Base-by-base conservation (phyloP, 2,329 filamentous ascomycete genomes). In the Fusarium clavum region DNA sequence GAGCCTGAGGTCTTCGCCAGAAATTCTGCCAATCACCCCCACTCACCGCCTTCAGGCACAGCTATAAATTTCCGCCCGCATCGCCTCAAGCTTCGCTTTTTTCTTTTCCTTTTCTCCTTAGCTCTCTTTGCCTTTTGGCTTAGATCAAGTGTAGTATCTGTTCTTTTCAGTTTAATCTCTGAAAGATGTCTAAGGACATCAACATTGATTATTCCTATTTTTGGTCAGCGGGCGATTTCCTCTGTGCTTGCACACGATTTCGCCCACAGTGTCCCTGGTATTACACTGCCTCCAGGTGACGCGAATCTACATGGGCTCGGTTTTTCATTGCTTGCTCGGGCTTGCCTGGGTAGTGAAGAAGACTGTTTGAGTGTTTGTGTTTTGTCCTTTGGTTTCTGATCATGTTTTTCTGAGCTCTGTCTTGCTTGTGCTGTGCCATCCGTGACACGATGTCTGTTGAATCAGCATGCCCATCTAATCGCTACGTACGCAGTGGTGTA, bases 81-180 rank as follows among this genome's bases (percentile, higher is more conserved):
- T 67, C 69, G 55, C 25, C 55, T 48, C 8, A 16, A 54, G 56
- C 69, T 73, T 58, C 14, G 48, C 38, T 32, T 73, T 65, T 69
- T 29, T 29, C 64, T 20, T 70, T 78, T 57, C 73, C 75, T 74
- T 79, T 80, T 73, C 65, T 79, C 79, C 71, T 79, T 77, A 82
- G 80, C 80, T 82, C 80, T 81, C 80, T 81, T 82, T 82, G 80
- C 80, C 84, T 85, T 86, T 86, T 89, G 86, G 89, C 89, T 92
- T 92, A 93, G 91, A 94, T 94, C 91, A 94, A 93, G 91, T 94
- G 91, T 93, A 94, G 91, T 94, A 94, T 93, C 91, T 93, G 91
- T 94, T 94, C 92, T 94, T 94, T 92, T 93, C 90, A 94, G 92
- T 94, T 94, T 95, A 94, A 94, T 94, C 90, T 92, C 92, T 94